A percentile compares a stretch with the other conserved stretches of the same genome.
Conservation (phyloP, 805 yeast genomes). For the Teunomyces aglyptinius region DNA sequence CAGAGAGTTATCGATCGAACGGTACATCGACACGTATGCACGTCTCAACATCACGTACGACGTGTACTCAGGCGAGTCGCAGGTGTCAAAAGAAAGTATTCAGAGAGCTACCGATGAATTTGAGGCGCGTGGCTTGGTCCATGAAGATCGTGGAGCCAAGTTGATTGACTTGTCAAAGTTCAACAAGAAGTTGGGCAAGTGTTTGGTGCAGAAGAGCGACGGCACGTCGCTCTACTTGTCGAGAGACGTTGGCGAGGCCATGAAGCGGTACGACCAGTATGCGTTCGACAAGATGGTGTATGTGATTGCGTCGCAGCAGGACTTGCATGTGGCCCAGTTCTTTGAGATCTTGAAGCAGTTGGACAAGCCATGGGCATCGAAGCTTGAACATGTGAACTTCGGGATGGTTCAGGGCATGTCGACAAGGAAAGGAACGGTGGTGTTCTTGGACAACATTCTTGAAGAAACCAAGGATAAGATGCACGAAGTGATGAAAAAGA, state of each 20-base stretch:
- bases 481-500: constrained; percentile 95
- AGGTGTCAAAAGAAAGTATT: constrained; percentile 76
- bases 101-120: constrained; percentile 60
- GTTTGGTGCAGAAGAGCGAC: constrained; percentile 88
- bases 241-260: constrained; percentile 96
- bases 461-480: constrained; percentile 91
- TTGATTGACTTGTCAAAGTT: constrained; percentile 80
- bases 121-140: constrained; percentile 65
- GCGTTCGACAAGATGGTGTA: constrained; percentile 94
- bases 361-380: constrained; percentile 85
- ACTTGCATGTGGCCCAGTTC: constrained; percentile 88
- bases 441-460: constrained; percentile 89
- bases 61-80: constrained; percentile 93
- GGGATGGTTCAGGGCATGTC: constrained; percentile 99
- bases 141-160: constrained; percentile 88
- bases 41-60: constrained; percentile 89
- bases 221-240: constrained; percentile 94
- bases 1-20: constrained; percentile 86
- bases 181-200: constrained; percentile 91
- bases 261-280: constrained; percentile 79
- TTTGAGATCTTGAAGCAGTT: constrained; percentile 89
- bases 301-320: constrained; percentile 96
- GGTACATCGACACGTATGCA: constrained; percentile 83
- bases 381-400: constrained; percentile 80
- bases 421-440: constrained; percentile 97